Evolutionary conservation across 2,329 filamentous ascomycete species (phyloP), one percentile per base, ranked within the genome.

Genomic region (Aurifilum marmelostoma): DNA sequence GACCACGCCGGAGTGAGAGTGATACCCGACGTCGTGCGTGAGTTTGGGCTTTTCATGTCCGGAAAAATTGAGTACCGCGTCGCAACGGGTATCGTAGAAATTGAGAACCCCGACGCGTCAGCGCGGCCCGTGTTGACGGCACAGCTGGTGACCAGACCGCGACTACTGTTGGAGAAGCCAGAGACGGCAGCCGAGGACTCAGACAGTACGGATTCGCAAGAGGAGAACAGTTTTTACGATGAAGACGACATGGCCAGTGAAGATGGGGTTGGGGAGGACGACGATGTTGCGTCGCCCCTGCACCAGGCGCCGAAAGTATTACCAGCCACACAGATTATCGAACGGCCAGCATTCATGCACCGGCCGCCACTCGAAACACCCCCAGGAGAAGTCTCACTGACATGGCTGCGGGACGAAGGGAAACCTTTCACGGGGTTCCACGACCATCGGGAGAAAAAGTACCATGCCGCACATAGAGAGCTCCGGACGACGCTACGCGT

Each of bases 11-110:
- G 68, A 34, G 54, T 70, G 63, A 73, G 76, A 21, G 67, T 76
- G 1, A 73, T 86, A 3, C 85, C 85, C 1, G 74, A 77, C 9
- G 73, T 84, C 39, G 72, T 87, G n/a, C 74, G 78, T 61, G 83
- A 85, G 73, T 87, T 85, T 77, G 75, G 75, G 16, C 78, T 79
- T 54, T 85, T 86, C 68, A 66, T 87, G 9, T 81, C 81, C 0
- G 76, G 77, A 29, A 71, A 73, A 2, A 71, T 81, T 12, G 63
- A 66, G 37, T 84, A 84, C 71, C 74, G 71, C 41, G 80, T 77
- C 0, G 71, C 74, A 1, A 77, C 76, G 0, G 84, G 84, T 0
- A 67, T 74, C n/a, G 76, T 87, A 12, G 47, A 77, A 3, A 76
- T 70, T 12, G 41, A 71, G 16, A 21, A 59, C 6, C 65, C 73